A percentile compares a stretch with the other conserved stretches of the same genome.
phyloP scores from a whole-genome alignment of 139 green algal species.

The Chlamydomonas schloesseri region DNA sequence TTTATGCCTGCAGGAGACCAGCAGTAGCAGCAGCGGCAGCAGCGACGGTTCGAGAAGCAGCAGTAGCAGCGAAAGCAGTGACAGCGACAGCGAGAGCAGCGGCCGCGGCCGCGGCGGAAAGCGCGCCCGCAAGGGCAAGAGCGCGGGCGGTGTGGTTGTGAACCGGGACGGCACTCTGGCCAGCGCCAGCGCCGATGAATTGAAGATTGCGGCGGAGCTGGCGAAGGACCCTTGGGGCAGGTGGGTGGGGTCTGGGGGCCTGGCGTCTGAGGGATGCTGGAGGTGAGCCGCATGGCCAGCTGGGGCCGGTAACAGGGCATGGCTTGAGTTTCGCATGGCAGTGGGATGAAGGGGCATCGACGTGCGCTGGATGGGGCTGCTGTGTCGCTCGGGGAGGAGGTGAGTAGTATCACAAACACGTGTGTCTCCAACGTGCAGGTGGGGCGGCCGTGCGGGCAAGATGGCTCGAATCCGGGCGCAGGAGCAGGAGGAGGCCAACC shows the following conservation, averaged over 20 bases:
- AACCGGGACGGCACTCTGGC: slow-evolving; percentile 79
- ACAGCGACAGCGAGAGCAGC: slow-evolving; percentile 46
- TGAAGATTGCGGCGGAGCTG: slow-evolving; percentile 73
- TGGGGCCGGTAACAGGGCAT: no score
- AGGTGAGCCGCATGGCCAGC: no score
- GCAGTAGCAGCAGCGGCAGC: slow-evolving; percentile 5
- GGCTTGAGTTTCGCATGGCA: no score
- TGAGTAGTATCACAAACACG: no score
- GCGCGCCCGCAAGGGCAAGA: slow-evolving; percentile 7
- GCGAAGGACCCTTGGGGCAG: slow-evolving; percentile 68
- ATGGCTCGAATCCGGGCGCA: slow-evolving; percentile 80
- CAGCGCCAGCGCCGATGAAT: slow-evolving; percentile 67
- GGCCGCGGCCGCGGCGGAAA: slow-evolving; percentile 1
- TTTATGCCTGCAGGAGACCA: slow-evolving; percentile 10
- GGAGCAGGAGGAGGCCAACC: slow-evolving; percentile 55
- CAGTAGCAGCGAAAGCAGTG: slow-evolving; percentile 21
- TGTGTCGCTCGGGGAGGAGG: no score
- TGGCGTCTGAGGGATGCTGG: neutral
- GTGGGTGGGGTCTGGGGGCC: slow-evolving; percentile 14
- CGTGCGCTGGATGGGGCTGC: no score
- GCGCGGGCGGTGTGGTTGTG: neutral
- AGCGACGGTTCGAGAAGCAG: neutral
- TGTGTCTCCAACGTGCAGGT: neutral
- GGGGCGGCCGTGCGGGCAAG: slow-evolving; percentile 81
- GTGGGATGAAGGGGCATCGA: no score